A percentile compares a stretch with the other conserved stretches of the same genome.
These are phyloP conservation scores for Exophiala sideris DNA, from an alignment of 2,329 filamentous ascomycete species.

Conservation along the genomic window DNA sequence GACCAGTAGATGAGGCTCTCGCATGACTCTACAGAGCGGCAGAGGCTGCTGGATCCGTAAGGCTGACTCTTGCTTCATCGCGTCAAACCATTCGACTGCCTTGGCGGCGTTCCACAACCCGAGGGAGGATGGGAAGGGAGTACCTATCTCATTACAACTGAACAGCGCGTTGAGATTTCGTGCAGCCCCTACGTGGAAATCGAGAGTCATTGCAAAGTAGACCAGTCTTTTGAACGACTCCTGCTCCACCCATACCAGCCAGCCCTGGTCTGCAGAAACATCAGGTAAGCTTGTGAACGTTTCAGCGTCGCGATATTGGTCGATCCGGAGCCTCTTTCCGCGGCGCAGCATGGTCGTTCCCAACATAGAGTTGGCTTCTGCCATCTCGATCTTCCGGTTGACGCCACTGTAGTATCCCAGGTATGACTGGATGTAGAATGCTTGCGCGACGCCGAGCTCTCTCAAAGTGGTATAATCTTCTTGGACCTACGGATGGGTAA, in stretches of 20 bases:
- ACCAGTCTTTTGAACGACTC: conserved; percentile 49
- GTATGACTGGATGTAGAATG: conserved; percentile 36
- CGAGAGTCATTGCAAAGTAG: conserved; percentile 60
- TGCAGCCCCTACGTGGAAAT: conserved; percentile 65
- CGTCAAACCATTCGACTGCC: conserved; percentile 63
- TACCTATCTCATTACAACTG: conserved; percentile 10
- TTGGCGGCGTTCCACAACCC: conserved; percentile 64
- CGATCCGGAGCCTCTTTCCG: conserved; percentile 28
- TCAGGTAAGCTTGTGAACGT: conserved; percentile 17
- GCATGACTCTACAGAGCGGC: background rate
- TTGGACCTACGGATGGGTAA: background rate
- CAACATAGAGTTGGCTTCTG: conserved; percentile 37
- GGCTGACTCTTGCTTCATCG: background rate
- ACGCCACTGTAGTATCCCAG: conserved; percentile 37
- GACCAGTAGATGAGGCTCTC: background rate
- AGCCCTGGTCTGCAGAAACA: conserved; percentile 19
- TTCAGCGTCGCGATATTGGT: background rate
- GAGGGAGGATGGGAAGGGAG: conserved; percentile 54
- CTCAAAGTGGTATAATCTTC: conserved; percentile 1
- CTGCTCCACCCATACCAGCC: conserved; percentile 32
- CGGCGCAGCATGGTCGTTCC: conserved; percentile 47
- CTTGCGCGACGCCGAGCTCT: conserved; percentile 27
- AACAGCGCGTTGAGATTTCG: conserved; percentile 57
- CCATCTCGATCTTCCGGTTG: conserved; percentile 38
- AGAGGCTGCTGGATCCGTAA: background rate